phyloP scores from a whole-genome alignment of 345 rosid species.

The Camelina sativa region DNA sequence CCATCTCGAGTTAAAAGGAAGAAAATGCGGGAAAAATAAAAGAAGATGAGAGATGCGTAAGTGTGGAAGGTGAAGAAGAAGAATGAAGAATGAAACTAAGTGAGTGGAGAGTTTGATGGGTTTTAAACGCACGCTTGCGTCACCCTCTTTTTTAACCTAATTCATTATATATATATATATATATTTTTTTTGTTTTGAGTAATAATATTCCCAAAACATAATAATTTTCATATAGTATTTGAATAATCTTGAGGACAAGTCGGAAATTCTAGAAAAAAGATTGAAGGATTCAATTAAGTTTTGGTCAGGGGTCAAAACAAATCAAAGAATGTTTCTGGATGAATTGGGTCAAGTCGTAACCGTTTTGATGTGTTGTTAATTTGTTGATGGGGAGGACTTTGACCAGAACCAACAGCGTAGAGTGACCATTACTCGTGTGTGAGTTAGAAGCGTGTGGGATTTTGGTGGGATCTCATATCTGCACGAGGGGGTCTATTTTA shows the following conservation, averaged over 20 bases:
- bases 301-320: neutral
- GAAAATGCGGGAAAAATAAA: conserved; percentile 48
- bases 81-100: neutral
- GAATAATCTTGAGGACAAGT: neutral
- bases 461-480: conserved; percentile 30
- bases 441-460: conserved; percentile 42
- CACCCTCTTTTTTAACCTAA: conserved; percentile 20
- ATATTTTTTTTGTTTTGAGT: conserved; percentile 13
- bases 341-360: neutral
- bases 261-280: neutral
- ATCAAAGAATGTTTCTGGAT: neutral
- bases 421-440: conserved; percentile 34
- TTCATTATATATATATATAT: no score
- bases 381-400: conserved; percentile 10
- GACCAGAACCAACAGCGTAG: conserved; percentile 17
- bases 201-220: conserved; percentile 6
- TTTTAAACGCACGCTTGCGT: conserved; percentile 47
- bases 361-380: neutral
- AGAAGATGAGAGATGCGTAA: conserved; percentile 45
- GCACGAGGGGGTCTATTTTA: conserved; percentile 33
- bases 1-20: conserved; percentile 38
- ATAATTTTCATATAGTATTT: no score
- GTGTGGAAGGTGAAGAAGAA: conserved; percentile 42
- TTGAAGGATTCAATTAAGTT: neutral
- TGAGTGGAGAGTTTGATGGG: conserved; percentile 42